A percentile compares a stretch with the other conserved stretches of the same genome.
phyloP scores from a whole-genome alignment of 331 rosid species.

The Erythrophleum ivorense region DNA sequence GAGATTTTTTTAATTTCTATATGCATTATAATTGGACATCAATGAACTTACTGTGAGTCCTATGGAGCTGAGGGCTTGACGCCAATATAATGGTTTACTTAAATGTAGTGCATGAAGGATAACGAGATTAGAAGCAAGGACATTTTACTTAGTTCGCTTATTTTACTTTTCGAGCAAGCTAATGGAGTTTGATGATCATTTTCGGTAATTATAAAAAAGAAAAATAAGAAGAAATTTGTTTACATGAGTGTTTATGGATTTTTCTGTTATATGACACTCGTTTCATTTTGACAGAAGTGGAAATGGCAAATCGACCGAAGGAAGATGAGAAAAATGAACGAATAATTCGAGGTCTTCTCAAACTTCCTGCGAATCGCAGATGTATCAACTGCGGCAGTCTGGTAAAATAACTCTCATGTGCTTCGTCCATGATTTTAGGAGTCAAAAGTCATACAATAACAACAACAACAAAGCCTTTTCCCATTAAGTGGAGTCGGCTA shows the following conservation, averaged over 20 bases:
- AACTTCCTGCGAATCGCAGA: slow-evolving; percentile 80
- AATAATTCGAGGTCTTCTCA: slow-evolving; percentile 88
- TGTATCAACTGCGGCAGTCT: slow-evolving; percentile 89
- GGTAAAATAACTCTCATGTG: slow-evolving; percentile 56
- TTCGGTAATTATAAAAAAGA: neutral
- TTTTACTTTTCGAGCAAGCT: slow-evolving; percentile 36
- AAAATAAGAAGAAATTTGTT: slow-evolving; percentile 10
- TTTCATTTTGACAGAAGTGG: slow-evolving; percentile 47
- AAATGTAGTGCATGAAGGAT: slow-evolving; percentile 20
- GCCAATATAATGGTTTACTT: neutral
- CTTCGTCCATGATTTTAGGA: slow-evolving; percentile 2
- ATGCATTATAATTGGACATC: neutral
- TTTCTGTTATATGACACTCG: slow-evolving; percentile 27
- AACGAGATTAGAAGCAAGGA: slow-evolving; percentile 5
- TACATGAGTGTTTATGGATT: slow-evolving; percentile 15
- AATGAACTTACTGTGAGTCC: slow-evolving; percentile 12
- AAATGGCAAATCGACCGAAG: slow-evolving; percentile 82
- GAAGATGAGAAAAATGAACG: slow-evolving; percentile 96
- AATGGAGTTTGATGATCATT: slow-evolving; percentile 12
- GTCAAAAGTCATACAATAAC: no score
- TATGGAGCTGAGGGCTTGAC: neutral
- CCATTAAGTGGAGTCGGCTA: no score
- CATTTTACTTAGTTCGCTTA: slow-evolving; percentile 24
- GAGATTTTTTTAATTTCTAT: neutral
- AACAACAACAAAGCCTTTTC: no score